Conservation (phyloP, 495 filamentous ascomycete genomes). For the Usnea hakonensis region DNA sequence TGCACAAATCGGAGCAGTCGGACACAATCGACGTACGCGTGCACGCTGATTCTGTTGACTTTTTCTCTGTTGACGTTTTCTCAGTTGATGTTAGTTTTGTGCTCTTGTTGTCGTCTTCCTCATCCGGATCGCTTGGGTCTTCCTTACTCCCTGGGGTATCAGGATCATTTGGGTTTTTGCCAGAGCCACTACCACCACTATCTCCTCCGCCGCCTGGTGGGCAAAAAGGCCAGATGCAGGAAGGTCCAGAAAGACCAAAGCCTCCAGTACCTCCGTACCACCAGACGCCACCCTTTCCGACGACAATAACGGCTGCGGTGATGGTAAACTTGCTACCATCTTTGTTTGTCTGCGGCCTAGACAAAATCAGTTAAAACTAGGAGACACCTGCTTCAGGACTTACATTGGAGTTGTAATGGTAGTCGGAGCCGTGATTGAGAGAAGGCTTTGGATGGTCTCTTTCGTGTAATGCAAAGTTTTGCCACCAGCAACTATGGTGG, state of each 20-base stretch:
- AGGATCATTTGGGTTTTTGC: background rate
- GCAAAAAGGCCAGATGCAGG: constrained; percentile 14
- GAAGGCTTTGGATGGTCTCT: constrained; percentile 4
- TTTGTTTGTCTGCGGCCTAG: constrained; percentile 3
- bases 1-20: no score
- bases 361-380: background rate
- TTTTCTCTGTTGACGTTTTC: background rate
- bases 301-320: constrained; percentile 3
- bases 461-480: constrained; percentile 7
- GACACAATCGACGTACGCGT: no score
- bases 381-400: background rate
- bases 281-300: constrained; percentile 9
- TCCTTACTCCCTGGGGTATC: constrained; percentile 2
- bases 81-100: background rate
- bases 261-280: constrained; percentile 9
- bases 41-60: background rate
- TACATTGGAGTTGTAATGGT: constrained; percentile 13
- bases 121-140: constrained; percentile 1
- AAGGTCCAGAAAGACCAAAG: constrained; percentile 1
- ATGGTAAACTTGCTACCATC: constrained; percentile 11
- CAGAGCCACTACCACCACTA: background rate
- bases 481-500: background rate
- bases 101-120: background rate
- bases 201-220: constrained; percentile 7
- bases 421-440: constrained; percentile 8